Conservation (phyloP, 2,329 filamentous ascomycete genomes). For the Ascochyta rabiei region DNA sequence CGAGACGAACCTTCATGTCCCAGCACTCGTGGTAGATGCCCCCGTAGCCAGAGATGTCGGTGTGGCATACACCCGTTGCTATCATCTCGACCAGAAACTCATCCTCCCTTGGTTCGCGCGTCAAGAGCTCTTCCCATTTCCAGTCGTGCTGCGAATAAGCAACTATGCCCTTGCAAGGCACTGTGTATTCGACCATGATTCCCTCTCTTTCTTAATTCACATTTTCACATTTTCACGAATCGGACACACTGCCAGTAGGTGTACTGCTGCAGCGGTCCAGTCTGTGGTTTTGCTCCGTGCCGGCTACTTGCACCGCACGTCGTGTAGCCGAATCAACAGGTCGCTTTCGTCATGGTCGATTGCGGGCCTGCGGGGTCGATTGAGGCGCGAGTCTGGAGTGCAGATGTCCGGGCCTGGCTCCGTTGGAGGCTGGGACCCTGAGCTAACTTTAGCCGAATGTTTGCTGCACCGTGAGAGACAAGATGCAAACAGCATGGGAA, state of each 20-base stretch:
- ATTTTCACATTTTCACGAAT: too few species aligned
- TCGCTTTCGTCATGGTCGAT: conserved; percentile 14
- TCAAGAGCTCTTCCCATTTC: conserved; percentile 21
- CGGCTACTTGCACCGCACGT: conserved; percentile 10
- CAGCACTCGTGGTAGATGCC: conserved; percentile 54
- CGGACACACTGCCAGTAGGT: too few species aligned
- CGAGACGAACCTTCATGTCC: conserved; percentile 56
- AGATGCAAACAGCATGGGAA: too few species aligned
- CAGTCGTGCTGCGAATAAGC: conserved; percentile 23
- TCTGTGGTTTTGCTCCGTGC: not conserved
- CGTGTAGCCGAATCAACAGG: conserved; percentile 13
- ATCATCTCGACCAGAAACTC: conserved; percentile 62
- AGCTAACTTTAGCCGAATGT: too few species aligned
- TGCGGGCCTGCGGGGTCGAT: conserved; percentile 9
- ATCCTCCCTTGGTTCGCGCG: conserved; percentile 47
- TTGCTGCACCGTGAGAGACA: too few species aligned
- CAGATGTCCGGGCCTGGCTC: not conserved
- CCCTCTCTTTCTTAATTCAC: not conserved
- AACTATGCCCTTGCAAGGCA: conserved; percentile 23
- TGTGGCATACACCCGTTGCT: conserved; percentile 63
- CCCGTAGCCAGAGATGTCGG: conserved; percentile 49
- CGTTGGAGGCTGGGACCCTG: too few species aligned
- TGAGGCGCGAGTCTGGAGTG: conserved; percentile 2
- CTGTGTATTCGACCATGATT: conserved; percentile 15
- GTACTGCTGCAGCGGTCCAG: not conserved